phyloP scores from a whole-genome alignment of 1,139 yeast genomes.

The Protomyces lactucae-debilis region DNA sequence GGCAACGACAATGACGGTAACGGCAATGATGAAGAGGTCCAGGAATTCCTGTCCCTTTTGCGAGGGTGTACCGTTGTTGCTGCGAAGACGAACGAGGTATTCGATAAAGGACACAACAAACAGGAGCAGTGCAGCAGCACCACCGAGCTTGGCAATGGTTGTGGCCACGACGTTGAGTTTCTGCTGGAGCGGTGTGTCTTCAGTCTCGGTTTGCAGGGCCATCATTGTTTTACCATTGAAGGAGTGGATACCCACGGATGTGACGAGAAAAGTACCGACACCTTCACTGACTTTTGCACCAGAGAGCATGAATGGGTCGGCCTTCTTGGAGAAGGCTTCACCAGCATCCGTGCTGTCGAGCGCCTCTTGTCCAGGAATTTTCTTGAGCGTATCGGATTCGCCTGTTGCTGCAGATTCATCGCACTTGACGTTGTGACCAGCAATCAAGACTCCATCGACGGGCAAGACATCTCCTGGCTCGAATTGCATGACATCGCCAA shows the following conservation, averaged over 20 bases:
- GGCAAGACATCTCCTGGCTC: slow-evolving; percentile 96
- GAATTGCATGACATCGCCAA: slow-evolving; percentile 75
- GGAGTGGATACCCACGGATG: slow-evolving; percentile 86
- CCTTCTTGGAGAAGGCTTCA: slow-evolving; percentile 39
- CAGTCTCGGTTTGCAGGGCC: slow-evolving; percentile 59
- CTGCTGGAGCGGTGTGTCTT: slow-evolving; percentile 82
- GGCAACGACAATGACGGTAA: slow-evolving; percentile 91
- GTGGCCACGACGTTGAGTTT: slow-evolving; percentile 80
- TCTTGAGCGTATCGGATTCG: slow-evolving; percentile 76
- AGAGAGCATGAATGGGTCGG: slow-evolving; percentile 80
- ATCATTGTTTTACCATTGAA: slow-evolving; percentile 88
- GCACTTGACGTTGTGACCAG: slow-evolving; percentile 70
- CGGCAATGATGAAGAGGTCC: slow-evolving; percentile 81
- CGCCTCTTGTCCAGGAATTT: slow-evolving; percentile 54
- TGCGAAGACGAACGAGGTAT: slow-evolving; percentile 62
- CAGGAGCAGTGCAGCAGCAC: slow-evolving; percentile 71
- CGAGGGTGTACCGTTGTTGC: slow-evolving; percentile 51
- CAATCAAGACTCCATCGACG: slow-evolving; percentile 73
- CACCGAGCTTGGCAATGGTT: slow-evolving; percentile 89
- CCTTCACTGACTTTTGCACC: slow-evolving; percentile 89
- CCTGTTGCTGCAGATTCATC: slow-evolving; percentile 94
- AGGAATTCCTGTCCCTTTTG: slow-evolving; percentile 79
- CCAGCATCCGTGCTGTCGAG: slow-evolving; percentile 39
- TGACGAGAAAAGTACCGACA: slow-evolving; percentile 75
- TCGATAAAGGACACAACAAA: slow-evolving; percentile 75